A percentile compares a stretch with the other conserved stretches of the same genome.
Evolutionary conservation across 768 basidiomycete genomes (phyloP).

Genomic region (Pulveroboletus sp.): DNA sequence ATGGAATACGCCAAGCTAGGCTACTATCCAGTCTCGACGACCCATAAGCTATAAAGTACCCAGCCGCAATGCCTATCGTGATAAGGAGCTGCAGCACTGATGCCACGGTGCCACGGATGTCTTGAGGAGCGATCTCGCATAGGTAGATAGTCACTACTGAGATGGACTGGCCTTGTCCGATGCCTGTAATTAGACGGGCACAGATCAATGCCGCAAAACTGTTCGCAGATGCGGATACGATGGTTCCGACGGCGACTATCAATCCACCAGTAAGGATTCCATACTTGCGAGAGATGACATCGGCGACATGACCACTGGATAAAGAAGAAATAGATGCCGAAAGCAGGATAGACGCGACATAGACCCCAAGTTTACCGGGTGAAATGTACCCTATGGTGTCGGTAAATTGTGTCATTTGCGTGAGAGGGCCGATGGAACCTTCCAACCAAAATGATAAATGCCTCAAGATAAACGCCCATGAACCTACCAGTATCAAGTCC

Average conservation of each 20-base stretch:
- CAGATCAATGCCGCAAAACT: conserved; percentile 38
- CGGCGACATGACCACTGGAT: conserved; percentile 42
- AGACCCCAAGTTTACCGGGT: conserved; percentile 40
- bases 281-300: conserved; percentile 45
- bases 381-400: conserved; percentile 35
- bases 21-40: conserved; percentile 21
- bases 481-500: conserved; percentile 31
- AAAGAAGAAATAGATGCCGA: conserved; percentile 40
- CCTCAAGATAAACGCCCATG: not conserved
- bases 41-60: conserved; percentile 27
- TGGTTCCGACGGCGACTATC: conserved; percentile 41
- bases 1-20: conserved; percentile 28
- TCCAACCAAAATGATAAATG: not conserved
- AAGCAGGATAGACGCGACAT: conserved; percentile 42
- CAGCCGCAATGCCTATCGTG: conserved; percentile 41
- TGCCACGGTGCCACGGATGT: conserved; percentile 40
- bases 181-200: conserved; percentile 44
- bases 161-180: conserved; percentile 46
- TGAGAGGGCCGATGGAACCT: conserved; percentile 43
- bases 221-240: conserved; percentile 36
- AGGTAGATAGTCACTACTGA: conserved; percentile 40
- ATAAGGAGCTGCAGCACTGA: conserved; percentile 42
- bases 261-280: conserved; percentile 42
- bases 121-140: conserved; percentile 42
- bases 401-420: conserved; percentile 45